These are phyloP conservation scores for Ramaria rubella DNA, from an alignment of 768 basidiomycete species.

Conservation along the genomic window DNA sequence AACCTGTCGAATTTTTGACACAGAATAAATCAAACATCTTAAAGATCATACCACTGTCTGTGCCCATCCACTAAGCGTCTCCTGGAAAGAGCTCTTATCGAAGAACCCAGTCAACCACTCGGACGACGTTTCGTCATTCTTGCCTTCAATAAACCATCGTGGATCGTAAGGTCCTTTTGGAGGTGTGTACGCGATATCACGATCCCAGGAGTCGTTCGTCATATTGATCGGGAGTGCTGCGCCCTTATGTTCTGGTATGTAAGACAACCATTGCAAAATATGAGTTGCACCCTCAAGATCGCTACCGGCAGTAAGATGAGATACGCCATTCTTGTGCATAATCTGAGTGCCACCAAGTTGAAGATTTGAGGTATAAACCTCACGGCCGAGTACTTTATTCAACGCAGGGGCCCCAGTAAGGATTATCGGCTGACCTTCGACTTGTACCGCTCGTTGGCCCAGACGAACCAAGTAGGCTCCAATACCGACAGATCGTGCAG, in stretches of 20 bases:
- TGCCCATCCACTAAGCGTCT: slow-evolving; percentile 98
- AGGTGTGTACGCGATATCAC: slow-evolving; percentile 81
- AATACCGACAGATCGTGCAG: slow-evolving; percentile 97
- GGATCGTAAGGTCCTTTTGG: slow-evolving; percentile 96
- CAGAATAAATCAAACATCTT: background rate
- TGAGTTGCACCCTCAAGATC: slow-evolving; percentile 93
- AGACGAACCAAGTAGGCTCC: slow-evolving; percentile 98
- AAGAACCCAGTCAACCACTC: slow-evolving; percentile 90
- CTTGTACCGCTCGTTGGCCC: slow-evolving; percentile 95
- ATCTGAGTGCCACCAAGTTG: slow-evolving; percentile 99
- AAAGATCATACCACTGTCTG: slow-evolving; percentile 69
- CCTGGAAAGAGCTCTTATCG: slow-evolving; percentile 96
- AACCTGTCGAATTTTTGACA: slow-evolving; percentile 27
- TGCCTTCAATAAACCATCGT: slow-evolving; percentile 96
- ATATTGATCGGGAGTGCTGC: slow-evolving; percentile 70
- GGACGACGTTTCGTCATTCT: slow-evolving; percentile 70
- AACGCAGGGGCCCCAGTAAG: slow-evolving; percentile 94
- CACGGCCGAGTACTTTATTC: slow-evolving; percentile 97
- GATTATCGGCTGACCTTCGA: slow-evolving; percentile 99
- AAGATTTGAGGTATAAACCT: slow-evolving; percentile 97
- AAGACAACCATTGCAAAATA: slow-evolving; percentile 92
- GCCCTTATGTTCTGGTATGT: slow-evolving; percentile 79
- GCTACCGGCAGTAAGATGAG: slow-evolving; percentile 90
- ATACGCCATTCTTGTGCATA: slow-evolving; percentile 99
- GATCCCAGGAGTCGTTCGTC: slow-evolving; percentile 79